These are phyloP conservation scores for Hyaloperonospora arabidopsidis DNA, from an alignment of 352 stramenopile genomes.

Conservation along the genomic window DNA sequence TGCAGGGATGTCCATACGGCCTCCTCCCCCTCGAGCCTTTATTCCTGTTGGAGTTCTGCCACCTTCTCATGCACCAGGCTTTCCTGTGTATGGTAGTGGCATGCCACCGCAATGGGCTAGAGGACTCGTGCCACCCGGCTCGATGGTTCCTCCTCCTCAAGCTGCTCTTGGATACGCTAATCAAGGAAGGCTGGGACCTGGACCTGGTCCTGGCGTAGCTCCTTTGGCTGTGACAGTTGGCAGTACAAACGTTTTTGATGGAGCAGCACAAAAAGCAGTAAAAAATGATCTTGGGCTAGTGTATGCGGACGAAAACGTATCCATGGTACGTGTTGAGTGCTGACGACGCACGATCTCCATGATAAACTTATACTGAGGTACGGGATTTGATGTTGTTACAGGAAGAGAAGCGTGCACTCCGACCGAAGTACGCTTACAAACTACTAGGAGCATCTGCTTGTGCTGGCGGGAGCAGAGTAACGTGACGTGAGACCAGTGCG, in stretches of 20 bases:
- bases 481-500: constrained; percentile 20
- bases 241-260: constrained; percentile 31
- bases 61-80: constrained; percentile 25
- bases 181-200: constrained; percentile 12
- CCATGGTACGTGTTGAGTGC: constrained; percentile 36
- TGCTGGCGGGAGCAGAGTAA: constrained; percentile 7
- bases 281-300: constrained; percentile 44
- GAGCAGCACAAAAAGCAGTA: constrained; percentile 16
- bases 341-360: constrained; percentile 3
- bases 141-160: constrained; percentile 13
- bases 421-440: constrained; percentile 73
- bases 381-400: constrained; percentile 11
- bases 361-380: not conserved
- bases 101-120: constrained; percentile 23
- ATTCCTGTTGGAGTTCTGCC: constrained; percentile 27
- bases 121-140: constrained; percentile 17
- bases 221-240: constrained; percentile 10
- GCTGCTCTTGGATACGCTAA: constrained; percentile 22
- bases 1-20: constrained; percentile 43
- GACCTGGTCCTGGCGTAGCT: constrained; percentile 1
- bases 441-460: constrained; percentile 14
- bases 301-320: constrained; percentile 46
- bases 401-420: constrained; percentile 74
- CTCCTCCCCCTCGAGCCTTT: constrained; percentile 24
- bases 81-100: constrained; percentile 22